Conservation (phyloP, 371 early-diverging fungal genomes). For the Apophysomyces ossiformis region DNA sequence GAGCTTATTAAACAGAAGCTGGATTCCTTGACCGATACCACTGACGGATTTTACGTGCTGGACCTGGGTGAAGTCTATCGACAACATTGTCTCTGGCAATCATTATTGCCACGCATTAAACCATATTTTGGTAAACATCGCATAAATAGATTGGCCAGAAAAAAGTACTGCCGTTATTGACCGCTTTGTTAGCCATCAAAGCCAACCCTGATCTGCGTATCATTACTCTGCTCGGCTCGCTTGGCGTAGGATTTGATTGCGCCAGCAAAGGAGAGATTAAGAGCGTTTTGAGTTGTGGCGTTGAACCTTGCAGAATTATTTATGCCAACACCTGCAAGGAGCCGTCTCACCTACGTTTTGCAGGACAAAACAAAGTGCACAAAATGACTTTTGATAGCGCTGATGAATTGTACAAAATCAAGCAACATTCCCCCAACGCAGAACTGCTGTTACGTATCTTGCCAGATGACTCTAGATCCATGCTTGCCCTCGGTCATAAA, state of each 20-base stretch:
- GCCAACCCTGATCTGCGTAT: conserved; percentile 93
- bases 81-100: conserved; percentile 85
- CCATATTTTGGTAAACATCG: conserved; percentile 85
- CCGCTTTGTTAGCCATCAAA: conserved; percentile 77
- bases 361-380: conserved; percentile 73
- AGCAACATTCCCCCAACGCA: conserved; percentile 79
- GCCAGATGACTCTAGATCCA: conserved; percentile 91
- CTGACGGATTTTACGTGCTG: conserved; percentile 92
- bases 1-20: conserved; percentile 39
- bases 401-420: conserved; percentile 95
- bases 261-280: conserved; percentile 88
- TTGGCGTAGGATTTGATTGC: conserved; percentile 95
- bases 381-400: conserved; percentile 98
- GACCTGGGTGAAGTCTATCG: conserved; percentile 90
- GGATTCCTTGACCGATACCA: conserved; percentile 57
- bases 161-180: not conserved
- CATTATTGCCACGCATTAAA: conserved; percentile 86
- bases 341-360: conserved; percentile 90
- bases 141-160: not conserved
- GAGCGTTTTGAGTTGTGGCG: conserved; percentile 78
- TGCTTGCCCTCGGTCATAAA: conserved; percentile 94
- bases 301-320: conserved; percentile 81
- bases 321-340: conserved; percentile 99
- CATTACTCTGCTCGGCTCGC: conserved; percentile 75
- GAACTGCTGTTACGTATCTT: conserved; percentile 91